phyloP scores from a whole-genome alignment of 306 rosid genomes.

The Vigna nakashimae region DNA sequence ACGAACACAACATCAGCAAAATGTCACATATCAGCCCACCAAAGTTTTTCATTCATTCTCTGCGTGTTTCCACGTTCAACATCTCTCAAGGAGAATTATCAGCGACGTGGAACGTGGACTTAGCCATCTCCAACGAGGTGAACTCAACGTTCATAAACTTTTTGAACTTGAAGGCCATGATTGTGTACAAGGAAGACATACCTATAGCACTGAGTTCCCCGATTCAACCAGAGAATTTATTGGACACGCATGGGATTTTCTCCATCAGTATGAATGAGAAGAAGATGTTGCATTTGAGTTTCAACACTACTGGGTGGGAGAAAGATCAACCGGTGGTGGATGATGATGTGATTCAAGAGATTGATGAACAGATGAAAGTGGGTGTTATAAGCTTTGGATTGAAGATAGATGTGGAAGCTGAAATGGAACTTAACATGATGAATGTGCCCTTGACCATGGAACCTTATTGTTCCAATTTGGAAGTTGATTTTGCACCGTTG shows the following conservation, averaged over 20 bases:
- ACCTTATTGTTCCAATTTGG: conserved; percentile 23
- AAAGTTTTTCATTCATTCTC: conserved; percentile 15
- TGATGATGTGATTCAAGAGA: conserved; percentile 19
- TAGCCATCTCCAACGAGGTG: conserved; percentile 14
- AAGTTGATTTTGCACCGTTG: conserved; percentile 17
- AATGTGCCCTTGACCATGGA: background rate
- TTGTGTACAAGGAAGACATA: conserved; percentile 1
- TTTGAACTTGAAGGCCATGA: background rate
- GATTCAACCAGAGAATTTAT: background rate
- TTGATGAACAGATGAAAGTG: background rate
- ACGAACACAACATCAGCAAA: background rate
- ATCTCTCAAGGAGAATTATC: conserved; percentile 27
- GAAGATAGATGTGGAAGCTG: conserved; percentile 12
- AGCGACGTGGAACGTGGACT: background rate
- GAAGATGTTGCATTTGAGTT: conserved; percentile 10
- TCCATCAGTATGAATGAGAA: background rate
- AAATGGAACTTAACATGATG: background rate
- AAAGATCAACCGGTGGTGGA: conserved; percentile 37
- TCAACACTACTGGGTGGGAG: conserved; percentile 44
- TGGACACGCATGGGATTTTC: background rate
- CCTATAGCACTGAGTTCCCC: background rate
- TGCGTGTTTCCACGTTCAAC: conserved; percentile 10
- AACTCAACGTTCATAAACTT: conserved; percentile 21
- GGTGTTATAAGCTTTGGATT: conserved; percentile 33
- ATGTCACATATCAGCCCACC: background rate